A percentile compares a stretch with the other conserved stretches of the same genome.
Evolutionary conservation across 164 flowering plant genomes (phyloP).

Genomic region (Stephania yunnanensis): DNA sequence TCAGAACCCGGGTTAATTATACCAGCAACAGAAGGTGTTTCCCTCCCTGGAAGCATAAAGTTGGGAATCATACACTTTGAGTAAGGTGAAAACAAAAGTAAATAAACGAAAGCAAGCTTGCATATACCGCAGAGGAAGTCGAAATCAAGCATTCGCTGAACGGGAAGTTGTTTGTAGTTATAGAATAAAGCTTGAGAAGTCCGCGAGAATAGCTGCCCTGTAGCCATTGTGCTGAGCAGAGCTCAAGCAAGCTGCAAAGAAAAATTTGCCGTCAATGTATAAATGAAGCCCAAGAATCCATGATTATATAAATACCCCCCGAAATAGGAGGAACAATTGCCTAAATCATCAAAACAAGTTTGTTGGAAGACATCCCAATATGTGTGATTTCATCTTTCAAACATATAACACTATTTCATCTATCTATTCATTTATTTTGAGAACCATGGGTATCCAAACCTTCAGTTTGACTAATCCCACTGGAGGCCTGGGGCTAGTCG

Average conservation of each 20-base stretch:
- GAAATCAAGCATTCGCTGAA: slow-evolving; percentile 98
- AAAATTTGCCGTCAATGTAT: neutral
- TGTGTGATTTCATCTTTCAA: neutral
- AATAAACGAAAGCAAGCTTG: neutral
- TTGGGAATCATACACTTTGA: neutral
- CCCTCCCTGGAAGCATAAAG: slow-evolving; percentile 55
- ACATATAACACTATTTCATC: neutral
- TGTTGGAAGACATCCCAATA: neutral
- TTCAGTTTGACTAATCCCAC: no score
- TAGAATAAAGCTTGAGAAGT: slow-evolving; percentile 94
- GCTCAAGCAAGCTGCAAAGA: slow-evolving; percentile 19
- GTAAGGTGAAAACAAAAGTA: neutral
- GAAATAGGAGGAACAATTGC: neutral
- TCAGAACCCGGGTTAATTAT: slow-evolving; percentile 92
- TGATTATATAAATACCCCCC: neutral
- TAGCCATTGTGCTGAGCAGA: slow-evolving; percentile 51
- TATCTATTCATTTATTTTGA: neutral
- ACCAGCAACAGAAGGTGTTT: slow-evolving; percentile 98
- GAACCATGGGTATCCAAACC: no score
- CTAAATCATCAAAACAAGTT: neutral
- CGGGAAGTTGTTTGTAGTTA: slow-evolving; percentile 94
- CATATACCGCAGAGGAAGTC: slow-evolving; percentile 91
- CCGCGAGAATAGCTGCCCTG: slow-evolving; percentile 88
- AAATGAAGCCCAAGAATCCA: neutral
- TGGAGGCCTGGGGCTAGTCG: no score